phyloP scores from a whole-genome alignment of 2,329 filamentous ascomycete genomes.

The Dendryphion nanum region DNA sequence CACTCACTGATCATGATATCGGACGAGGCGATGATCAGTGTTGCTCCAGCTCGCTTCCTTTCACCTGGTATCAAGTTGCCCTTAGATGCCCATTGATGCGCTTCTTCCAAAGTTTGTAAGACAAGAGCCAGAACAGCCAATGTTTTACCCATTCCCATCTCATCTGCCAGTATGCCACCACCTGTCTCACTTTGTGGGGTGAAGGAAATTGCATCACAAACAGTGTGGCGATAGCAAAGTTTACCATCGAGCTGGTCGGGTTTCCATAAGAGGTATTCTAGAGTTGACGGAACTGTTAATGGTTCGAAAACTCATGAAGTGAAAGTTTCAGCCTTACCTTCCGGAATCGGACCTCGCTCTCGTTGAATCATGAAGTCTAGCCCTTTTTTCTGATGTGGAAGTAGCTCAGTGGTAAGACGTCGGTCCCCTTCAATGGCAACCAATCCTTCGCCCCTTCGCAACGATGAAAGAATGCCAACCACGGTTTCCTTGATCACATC shows the following conservation, averaged over 20 bases:
- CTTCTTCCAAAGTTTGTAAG: constrained; percentile 41
- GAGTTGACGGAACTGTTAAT: neutral
- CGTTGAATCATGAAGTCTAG: constrained; percentile 30
- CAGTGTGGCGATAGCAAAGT: constrained; percentile 12
- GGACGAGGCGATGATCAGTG: constrained; percentile 30
- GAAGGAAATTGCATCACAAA: constrained; percentile 9
- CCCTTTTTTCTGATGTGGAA: constrained; percentile 25
- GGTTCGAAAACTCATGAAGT: neutral
- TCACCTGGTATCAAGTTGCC: constrained; percentile 20
- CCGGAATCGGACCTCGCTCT: constrained; percentile 30
- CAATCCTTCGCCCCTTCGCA: constrained; percentile 16
- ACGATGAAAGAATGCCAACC: constrained; percentile 14
- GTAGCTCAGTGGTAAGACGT: constrained; percentile 17
- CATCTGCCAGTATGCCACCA: constrained; percentile 44
- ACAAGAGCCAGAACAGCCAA: constrained; percentile 54
- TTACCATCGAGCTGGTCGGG: constrained; percentile 5
- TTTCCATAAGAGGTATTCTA: neutral
- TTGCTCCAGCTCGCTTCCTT: constrained; percentile 16
- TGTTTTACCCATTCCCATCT: constrained; percentile 62
- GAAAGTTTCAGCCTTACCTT: constrained; percentile 1
- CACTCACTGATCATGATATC: constrained; percentile 33
- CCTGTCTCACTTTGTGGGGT: neutral
- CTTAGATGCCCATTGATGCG: constrained; percentile 35
- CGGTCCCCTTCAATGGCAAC: constrained; percentile 19
- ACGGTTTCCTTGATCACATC: constrained; percentile 9